A percentile compares a stretch with the other conserved stretches of the same genome.
These are phyloP conservation scores for Dorcoceras hygrometricum DNA, from an alignment of 257 asterid genomes.

Conservation along the genomic window DNA sequence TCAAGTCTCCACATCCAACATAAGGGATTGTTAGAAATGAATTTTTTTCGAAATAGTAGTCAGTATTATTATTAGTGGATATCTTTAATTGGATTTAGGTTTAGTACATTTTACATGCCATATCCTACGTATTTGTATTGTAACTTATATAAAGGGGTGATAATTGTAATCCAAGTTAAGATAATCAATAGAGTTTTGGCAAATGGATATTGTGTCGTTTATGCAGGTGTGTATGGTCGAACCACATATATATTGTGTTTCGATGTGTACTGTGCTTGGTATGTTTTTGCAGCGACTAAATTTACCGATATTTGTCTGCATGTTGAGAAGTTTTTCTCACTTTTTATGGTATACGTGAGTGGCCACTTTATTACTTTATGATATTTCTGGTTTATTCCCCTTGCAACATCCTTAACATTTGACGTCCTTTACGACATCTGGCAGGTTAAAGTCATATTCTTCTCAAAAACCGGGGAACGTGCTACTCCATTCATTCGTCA, in stretches of 20 bases:
- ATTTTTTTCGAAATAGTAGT: no score
- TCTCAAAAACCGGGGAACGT: conserved; percentile 94
- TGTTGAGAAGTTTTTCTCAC: neutral
- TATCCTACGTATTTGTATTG: no score
- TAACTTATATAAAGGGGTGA: no score
- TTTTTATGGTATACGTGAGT: neutral
- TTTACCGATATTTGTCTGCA: neutral
- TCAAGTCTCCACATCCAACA: no score
- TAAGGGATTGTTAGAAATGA: no score
- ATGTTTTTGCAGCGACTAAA: neutral
- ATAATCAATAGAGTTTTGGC: no score
- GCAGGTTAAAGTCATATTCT: conserved; percentile 83
- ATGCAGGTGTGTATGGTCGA: neutral
- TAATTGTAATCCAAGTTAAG: no score
- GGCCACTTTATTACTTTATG: conserved; percentile 8
- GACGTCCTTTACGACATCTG: conserved; percentile 17
- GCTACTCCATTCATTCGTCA: conserved; percentile 90
- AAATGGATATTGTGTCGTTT: no score
- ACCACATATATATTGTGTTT: neutral
- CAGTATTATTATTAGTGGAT: no score
- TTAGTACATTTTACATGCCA: no score
- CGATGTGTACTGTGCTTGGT: neutral
- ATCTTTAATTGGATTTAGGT: no score
- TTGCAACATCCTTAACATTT: neutral
- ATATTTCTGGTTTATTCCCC: neutral